Evolutionary conservation across 73 alveolate genomes (phyloP), one percentile per base, ranked within the genome.

Genomic region (Paramecium sonneborni): DNA sequence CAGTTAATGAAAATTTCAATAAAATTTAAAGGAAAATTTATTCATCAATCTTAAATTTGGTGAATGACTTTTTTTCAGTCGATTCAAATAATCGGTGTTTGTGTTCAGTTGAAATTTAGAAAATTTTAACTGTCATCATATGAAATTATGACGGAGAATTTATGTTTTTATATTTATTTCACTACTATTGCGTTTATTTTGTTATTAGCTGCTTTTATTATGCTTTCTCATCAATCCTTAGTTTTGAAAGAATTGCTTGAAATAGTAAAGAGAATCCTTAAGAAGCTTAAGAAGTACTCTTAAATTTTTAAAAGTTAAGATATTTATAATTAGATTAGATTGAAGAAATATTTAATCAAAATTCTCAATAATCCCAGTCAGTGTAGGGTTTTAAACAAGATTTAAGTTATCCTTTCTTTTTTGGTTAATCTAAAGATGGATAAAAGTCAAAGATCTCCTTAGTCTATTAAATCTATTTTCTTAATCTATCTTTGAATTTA

Each of bases 401-500:
- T 46, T 62, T 62, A 62, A 52, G 68, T 52, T 62, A 62, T 62
- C 14, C 26, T 32, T 62, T 62, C 39, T 62, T 26, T 26, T 30
- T 62, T n/a, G 43, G 84, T 52, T 30, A 43, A 62, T 26, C 48
- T 26, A 62, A 21, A 6, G 84, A 62, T 62, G 84, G 84, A n/a
- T 62, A 6, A 15, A 62, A 62, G 20, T 62, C 26, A 30, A 62
- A 32, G 44, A 20, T 62, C 24, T 62, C 84, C 20, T 62, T 62
- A n/a, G 84, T 62, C 9, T 62, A 62, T 1, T 7, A 44, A 14
- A 62, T 32, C 24, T 62, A 62, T 30, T 62, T 62, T 8, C 24
- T 62, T 62, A 62, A 62, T 62, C 84, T 62, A 3, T 62, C 84
- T 32, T 32, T 62, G 84, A 62, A 62, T 32, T 62, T 62, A 6